Conservation (phyloP, 352 stramenopile species). For the Pythium sp. region DNA sequence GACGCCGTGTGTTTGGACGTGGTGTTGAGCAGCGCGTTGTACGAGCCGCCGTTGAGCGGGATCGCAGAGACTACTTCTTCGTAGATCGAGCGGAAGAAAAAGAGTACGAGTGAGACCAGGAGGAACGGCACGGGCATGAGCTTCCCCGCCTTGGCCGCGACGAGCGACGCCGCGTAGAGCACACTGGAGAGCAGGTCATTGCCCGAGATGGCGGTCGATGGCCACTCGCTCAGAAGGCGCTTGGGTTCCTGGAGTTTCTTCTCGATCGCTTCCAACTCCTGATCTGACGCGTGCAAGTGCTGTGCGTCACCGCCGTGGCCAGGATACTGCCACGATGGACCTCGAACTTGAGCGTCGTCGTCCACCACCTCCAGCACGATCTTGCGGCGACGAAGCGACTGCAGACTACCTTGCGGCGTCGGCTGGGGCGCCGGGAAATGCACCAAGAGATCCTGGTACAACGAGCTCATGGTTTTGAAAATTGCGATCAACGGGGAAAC, state of each 20-base stretch:
- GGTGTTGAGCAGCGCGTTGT: slow-evolving; percentile 89
- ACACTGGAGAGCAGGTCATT: slow-evolving; percentile 88
- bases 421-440: background rate
- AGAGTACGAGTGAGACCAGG: slow-evolving; percentile 62
- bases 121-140: slow-evolving; percentile 79
- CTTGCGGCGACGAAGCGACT: slow-evolving; percentile 28
- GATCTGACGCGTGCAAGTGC: slow-evolving; percentile 30
- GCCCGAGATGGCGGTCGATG: slow-evolving; percentile 82
- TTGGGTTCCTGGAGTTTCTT: slow-evolving; percentile 27
- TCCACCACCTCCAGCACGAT: slow-evolving; percentile 44
- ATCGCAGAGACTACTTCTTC: slow-evolving; percentile 86
- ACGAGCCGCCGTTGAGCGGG: slow-evolving; percentile 87
- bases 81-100: slow-evolving; percentile 80
- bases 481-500: background rate
- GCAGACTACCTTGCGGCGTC: background rate
- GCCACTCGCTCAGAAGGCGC: slow-evolving; percentile 52
- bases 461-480: background rate
- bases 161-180: slow-evolving; percentile 54
- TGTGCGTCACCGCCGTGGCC: slow-evolving; percentile 23
- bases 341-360: slow-evolving; percentile 16
- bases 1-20: slow-evolving; percentile 83
- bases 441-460: background rate
- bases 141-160: slow-evolving; percentile 57
- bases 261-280: slow-evolving; percentile 35
- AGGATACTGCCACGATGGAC: slow-evolving; percentile 39